phyloP scores from a whole-genome alignment of 352 stramenopile species.

The Phytophthora chlamydospora region DNA sequence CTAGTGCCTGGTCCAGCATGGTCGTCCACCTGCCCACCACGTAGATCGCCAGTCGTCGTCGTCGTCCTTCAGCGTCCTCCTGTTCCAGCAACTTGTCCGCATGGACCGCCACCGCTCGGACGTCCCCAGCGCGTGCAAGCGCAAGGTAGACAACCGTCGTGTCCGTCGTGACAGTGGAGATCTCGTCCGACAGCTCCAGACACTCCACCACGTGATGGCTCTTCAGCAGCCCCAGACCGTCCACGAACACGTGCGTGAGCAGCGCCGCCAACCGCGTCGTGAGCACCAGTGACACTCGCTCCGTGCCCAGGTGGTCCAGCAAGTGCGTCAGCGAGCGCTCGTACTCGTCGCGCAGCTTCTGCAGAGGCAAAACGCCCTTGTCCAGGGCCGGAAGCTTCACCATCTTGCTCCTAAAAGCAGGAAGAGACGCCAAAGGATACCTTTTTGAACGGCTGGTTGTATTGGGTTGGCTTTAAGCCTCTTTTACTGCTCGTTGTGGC shows the following conservation, averaged over 20 bases:
- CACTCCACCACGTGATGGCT: conserved; percentile 50
- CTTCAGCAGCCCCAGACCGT: conserved; percentile 48
- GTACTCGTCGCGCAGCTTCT: conserved; percentile 53
- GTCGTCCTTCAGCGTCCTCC: conserved; percentile 20
- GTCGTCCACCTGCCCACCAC: conserved; percentile 59
- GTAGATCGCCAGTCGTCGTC: conserved; percentile 40
- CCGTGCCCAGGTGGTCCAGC: conserved; percentile 39
- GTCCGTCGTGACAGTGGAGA: conserved; percentile 36
- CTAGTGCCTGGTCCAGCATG: conserved; percentile 54
- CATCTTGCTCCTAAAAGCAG: conserved; percentile 14
- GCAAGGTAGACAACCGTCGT: conserved; percentile 57
- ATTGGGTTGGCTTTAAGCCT: too few relatives aligned
- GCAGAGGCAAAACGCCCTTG: conserved; percentile 34
- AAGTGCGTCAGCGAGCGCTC: conserved; percentile 45
- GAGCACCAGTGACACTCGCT: conserved; percentile 60
- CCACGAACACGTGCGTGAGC: conserved; percentile 65
- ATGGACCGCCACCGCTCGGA: conserved; percentile 54
- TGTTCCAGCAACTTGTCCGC: conserved; percentile 41
- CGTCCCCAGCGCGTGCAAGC: conserved; percentile 46
- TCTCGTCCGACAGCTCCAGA: conserved; percentile 60
- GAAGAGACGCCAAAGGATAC: conserved; percentile 26
- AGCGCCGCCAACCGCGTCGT: conserved; percentile 59
- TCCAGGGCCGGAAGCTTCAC: conserved; percentile 39
- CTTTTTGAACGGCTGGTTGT: too few relatives aligned
- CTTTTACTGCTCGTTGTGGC: conserved; percentile 48